Conservation (phyloP, 345 rosid genomes). For the Linum lewisii region DNA sequence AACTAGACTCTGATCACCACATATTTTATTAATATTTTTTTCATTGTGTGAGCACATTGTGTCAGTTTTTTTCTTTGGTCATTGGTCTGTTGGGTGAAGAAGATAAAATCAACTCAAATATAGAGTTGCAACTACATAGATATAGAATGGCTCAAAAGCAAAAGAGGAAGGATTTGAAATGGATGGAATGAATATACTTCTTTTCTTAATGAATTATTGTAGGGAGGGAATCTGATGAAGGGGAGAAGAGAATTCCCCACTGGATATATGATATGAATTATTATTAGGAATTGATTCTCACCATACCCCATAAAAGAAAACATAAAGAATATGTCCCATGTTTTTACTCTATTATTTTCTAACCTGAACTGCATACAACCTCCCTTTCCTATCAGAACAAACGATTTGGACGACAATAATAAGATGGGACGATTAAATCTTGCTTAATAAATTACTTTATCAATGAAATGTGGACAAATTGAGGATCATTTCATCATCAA, state of each 20-base stretch:
- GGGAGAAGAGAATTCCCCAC: not conserved
- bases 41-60: not conserved
- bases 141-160: no score
- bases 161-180: not conserved
- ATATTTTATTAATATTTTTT: no score
- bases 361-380: conserved; percentile 9
- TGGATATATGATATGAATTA: conserved; percentile 3
- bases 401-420: no score
- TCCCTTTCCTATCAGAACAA: not conserved
- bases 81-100: no score
- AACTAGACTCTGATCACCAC: no score
- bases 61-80: not conserved
- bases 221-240: not conserved
- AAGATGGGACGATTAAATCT: no score
- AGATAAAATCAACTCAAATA: no score
- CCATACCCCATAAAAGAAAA: not conserved
- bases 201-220: not conserved
- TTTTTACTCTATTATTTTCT: not conserved
- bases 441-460: not conserved
- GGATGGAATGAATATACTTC: not conserved
- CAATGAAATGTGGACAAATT: not conserved
- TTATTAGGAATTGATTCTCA: conserved; percentile 1
- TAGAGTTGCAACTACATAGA: not conserved
- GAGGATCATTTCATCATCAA: no score
- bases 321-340: not conserved